Base-by-base conservation (phyloP, 2,329 filamentous ascomycete species). In the Mycosphaerella arachidis region DNA sequence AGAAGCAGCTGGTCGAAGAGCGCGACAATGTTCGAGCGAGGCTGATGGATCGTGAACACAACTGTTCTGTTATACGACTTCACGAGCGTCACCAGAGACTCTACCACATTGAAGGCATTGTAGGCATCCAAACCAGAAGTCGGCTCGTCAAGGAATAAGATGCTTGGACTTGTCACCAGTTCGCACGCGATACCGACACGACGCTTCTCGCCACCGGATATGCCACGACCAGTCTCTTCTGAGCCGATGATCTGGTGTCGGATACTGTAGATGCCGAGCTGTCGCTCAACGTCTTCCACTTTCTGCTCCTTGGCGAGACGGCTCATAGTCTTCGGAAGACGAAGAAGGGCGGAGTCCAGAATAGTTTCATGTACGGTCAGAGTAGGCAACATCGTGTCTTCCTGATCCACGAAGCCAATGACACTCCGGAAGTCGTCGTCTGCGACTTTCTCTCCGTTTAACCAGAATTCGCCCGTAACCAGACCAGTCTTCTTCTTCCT, bases 361-460 rank as follows among this genome's bases (percentile, higher is more conserved):
- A 99, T 99, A 0, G 94, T 99, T 76, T 99, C 94, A 74, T 99
- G 94, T 8, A 99, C 94, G 0, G 94, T 99, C 67, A 99, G 80
- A 0, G 94, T 99, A 0, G 94, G 88, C 48, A 99, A 82, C 87
- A 99, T 93, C 5, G 93, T 96, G 72, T 99, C 94, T 72, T 99
- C 94, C 77, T 99, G 94, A 69, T 99, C 94, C 45, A 99, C 94
- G 69, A 97, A 99, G 24, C 95, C 94, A 65, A 97, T 89, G 55
- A 97, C 91, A 63, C 86, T 92, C 72, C 90, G 91, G 77, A 94
- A 99, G 63, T 97, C 91, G 31, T 84, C 75, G 72, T 97, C 91
- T 33, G 81, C 81, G 40, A 97, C 87, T 73, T 90, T 93, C 74
- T 97, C 91, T 35, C 94, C 95, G 67, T 97, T 97, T 70, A 99